These are phyloP conservation scores for Raffaelea arxii DNA, from an alignment of 2,329 filamentous ascomycete genomes.

Conservation along the genomic window DNA sequence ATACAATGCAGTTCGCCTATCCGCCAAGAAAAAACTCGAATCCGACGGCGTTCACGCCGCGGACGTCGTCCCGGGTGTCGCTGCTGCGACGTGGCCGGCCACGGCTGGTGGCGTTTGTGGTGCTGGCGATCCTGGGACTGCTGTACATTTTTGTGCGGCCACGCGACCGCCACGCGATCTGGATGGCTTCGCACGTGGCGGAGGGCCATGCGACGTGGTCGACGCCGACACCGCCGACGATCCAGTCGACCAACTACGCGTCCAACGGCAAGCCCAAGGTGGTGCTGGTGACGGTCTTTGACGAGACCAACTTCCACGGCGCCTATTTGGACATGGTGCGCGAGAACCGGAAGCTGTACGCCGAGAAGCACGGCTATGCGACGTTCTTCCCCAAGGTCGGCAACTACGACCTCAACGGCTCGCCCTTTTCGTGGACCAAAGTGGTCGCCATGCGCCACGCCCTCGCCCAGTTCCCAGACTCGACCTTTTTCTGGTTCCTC, in stretches of 20 bases:
- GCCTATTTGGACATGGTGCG: conserved; percentile 64
- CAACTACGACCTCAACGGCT: conserved; percentile 61
- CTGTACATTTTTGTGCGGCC: conserved; percentile 48
- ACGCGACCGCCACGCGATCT: conserved; percentile 8
- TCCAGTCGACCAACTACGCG: conserved; percentile 15
- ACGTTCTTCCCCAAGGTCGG: conserved; percentile 71
- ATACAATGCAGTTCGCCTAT: conserved; percentile 76
- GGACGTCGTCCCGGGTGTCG: conserved; percentile 42
- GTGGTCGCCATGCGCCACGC: conserved; percentile 85
- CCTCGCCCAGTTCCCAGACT: conserved; percentile 67
- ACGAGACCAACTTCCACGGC: conserved; percentile 53
- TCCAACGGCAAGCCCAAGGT: conserved; percentile 45
- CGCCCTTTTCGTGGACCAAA: conserved; percentile 60
- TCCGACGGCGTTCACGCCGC: conserved; percentile 59
- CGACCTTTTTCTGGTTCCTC: conserved; percentile 78
- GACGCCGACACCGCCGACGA: conserved; percentile 11
- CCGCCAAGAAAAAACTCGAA: conserved; percentile 77
- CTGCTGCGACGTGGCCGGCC: conserved; percentile 51
- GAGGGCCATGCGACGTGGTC: conserved; percentile 15
- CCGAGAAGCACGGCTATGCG: conserved; percentile 75
- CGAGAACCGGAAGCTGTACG: conserved; percentile 78
- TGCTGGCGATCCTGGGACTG: conserved; percentile 44
- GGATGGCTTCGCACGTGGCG: conserved; percentile 9
- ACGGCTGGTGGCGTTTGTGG: conserved; percentile 46
- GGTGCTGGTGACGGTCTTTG: conserved; percentile 79